Base-by-base conservation (phyloP, 2,329 filamentous ascomycete species). In the Phialophora verrucosa region DNA sequence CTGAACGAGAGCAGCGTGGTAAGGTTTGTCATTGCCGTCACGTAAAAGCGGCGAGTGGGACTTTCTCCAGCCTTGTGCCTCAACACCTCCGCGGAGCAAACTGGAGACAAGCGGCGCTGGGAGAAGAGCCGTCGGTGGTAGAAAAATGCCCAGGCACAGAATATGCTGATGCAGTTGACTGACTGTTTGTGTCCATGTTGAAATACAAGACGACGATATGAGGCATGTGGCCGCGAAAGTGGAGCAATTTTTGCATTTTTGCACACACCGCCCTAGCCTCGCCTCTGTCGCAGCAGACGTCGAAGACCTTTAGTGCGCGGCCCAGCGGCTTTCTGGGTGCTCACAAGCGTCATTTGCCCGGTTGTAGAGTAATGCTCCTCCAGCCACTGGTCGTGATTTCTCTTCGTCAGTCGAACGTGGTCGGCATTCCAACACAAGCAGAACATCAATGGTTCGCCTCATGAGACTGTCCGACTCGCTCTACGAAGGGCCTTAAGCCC, bases 401-500 rank as follows among this genome's bases (percentile, higher is more conserved):
- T 6, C 35, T 42, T 42, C 14, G 35, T 38, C 35, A 42, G 35
- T 42, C 14, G 14, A 42, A 4, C 14, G 3, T 42, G 14, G 35
- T 14, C 1, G 38, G 38, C 4, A 17, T 42, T 2, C 3, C 38
- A 17, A 17, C 12, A 17, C 38, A 44, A n/a, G 38, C 17, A 44
- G 38, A n/a, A 5, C 10, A 38, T 64, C 44, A 59, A 17, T 23
- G 25, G 14, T 38, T 47, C 35, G 20, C 5, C 53, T 20, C 59
- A 20, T 50, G 31, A 12, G n/a, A 17, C 32, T n/a, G 51, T 44
- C 14, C 59, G 42, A 66, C 49, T 27, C 54, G 42, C 14, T 66
- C 64, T 35, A 62, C 38, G 23, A 66, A 66, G 10, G 53, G 53
- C 56, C 88, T 85, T 74, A 95, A 75, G 1, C 87, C 87, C 73